Evolutionary conservation across 2,329 filamentous ascomycete genomes (phyloP).

Genomic region (Aspergillus persii): DNA sequence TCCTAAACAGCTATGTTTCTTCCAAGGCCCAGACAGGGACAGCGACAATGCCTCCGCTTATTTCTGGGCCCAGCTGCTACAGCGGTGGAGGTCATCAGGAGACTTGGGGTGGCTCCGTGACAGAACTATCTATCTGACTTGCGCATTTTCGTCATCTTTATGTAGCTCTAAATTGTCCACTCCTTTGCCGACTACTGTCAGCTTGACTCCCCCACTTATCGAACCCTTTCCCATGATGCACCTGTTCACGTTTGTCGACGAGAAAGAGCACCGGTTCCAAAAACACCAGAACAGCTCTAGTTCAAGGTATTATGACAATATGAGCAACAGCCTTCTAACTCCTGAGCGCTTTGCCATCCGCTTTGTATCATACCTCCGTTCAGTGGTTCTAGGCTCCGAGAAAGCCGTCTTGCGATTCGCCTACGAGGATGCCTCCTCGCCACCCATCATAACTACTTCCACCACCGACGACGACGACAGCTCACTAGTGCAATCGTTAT

Average conservation of each 20-base stretch:
- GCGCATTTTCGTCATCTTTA: slow-evolving; percentile 11
- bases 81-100: neutral
- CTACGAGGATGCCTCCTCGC: slow-evolving; percentile 3
- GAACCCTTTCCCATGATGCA: slow-evolving; percentile 11
- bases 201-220: neutral
- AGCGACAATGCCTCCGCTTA: slow-evolving; percentile 11
- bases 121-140: slow-evolving; percentile 13
- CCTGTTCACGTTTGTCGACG: slow-evolving; percentile 9
- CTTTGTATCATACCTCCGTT: slow-evolving; percentile 12
- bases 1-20: slow-evolving; percentile 14
- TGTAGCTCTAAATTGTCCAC: slow-evolving; percentile 7
- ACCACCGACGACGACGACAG: neutral
- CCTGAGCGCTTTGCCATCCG: slow-evolving; percentile 9
- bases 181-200: slow-evolving; percentile 5
- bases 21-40: slow-evolving; percentile 8
- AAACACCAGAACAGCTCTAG: neutral
- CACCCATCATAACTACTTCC: neutral
- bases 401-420: slow-evolving; percentile 16
- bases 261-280: neutral
- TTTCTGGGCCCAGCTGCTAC: slow-evolving; percentile 8
- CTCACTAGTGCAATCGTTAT: neutral
- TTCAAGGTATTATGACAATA: slow-evolving; percentile 3
- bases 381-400: slow-evolving; percentile 8
- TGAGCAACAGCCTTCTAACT: slow-evolving; percentile 9
- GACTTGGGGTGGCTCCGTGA: slow-evolving; percentile 9